phyloP scores from a whole-genome alignment of 495 filamentous ascomycete genomes.

The Bryoglossum gracile region DNA sequence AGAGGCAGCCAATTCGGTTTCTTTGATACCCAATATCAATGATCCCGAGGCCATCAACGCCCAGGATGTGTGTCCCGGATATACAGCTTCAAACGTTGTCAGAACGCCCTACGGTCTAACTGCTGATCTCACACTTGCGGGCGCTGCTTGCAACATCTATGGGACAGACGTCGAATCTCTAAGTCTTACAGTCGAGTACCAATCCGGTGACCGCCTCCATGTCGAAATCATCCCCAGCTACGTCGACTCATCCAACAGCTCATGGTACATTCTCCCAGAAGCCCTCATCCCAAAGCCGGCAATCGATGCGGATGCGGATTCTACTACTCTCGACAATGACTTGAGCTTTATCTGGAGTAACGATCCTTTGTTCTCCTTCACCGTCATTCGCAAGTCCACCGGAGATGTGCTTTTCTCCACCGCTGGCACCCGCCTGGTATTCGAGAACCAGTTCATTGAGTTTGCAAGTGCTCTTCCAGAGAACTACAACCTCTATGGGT shows the following conservation, averaged over 20 bases:
- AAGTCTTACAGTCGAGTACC: slow-evolving; percentile 62
- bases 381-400: slow-evolving; percentile 51
- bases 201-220: slow-evolving; percentile 64
- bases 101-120: slow-evolving; percentile 41
- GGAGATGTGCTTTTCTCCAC: slow-evolving; percentile 71
- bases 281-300: slow-evolving; percentile 53
- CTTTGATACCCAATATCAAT: slow-evolving; percentile 61
- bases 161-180: slow-evolving; percentile 61
- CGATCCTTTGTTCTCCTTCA: slow-evolving; percentile 69
- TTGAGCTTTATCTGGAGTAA: slow-evolving; percentile 55
- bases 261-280: slow-evolving; percentile 62
- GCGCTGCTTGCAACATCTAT: slow-evolving; percentile 62
- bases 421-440: slow-evolving; percentile 58
- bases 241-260: slow-evolving; percentile 54
- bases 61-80: slow-evolving; percentile 71
- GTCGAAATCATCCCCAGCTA: slow-evolving; percentile 68
- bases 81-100: slow-evolving; percentile 56
- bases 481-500: slow-evolving; percentile 71
- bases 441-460: slow-evolving; percentile 75
- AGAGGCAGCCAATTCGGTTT: slow-evolving; percentile 45
- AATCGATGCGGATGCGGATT: slow-evolving; percentile 33
- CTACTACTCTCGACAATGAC: slow-evolving; percentile 27
- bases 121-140: slow-evolving; percentile 60
- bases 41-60: slow-evolving; percentile 66
- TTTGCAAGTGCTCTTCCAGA: slow-evolving; percentile 64